These are phyloP conservation scores for Funneliformis geosporum DNA, from an alignment of 192 early-diverging fungal genomes.

Conservation along the genomic window DNA sequence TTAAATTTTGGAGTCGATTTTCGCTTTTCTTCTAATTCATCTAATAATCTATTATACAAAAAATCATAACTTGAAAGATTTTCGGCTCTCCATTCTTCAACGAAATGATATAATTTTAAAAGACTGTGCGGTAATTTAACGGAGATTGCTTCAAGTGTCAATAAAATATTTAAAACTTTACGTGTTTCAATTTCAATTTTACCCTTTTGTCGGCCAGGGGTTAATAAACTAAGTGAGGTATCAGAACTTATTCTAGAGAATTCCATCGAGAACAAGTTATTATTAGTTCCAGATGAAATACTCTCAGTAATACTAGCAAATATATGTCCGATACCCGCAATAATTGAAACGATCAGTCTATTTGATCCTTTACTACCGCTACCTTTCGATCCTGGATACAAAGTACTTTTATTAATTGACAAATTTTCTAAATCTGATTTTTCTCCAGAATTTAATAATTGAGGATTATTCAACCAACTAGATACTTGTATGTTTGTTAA, in stretches of 20 bases:
- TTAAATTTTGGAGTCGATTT: conserved; percentile 24
- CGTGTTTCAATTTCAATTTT: conserved; percentile 37
- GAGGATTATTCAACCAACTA: conserved; percentile 47
- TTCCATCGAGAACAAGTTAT: conserved; percentile 47
- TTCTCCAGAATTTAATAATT: conserved; percentile 32
- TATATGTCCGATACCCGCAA: conserved; percentile 46
- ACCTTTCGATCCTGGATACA: conserved; percentile 37
- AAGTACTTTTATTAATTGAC: conserved; percentile 39
- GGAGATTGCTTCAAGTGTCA: conserved; percentile 47
- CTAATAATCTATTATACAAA: conserved; percentile 67
- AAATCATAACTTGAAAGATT: conserved; percentile 65
- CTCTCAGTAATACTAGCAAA: conserved; percentile 41
- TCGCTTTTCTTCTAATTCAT: conserved; percentile 65
- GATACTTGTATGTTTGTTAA: conserved; percentile 50
- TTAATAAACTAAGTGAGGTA: conserved; percentile 45
- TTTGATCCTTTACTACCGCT: conserved; percentile 34
- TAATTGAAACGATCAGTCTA: conserved; percentile 43
- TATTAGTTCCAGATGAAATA: conserved; percentile 30
- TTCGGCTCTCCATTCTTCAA: conserved; percentile 77
- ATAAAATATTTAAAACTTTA: conserved; percentile 51
- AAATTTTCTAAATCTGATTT: conserved; percentile 40
- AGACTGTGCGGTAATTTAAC: conserved; percentile 63
- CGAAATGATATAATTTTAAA: conserved; percentile 70
- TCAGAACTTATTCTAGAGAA: conserved; percentile 47
- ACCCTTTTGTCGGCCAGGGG: conserved; percentile 38